Base-by-base conservation (phyloP, 306 rosid species). In the Nissolia schottii region DNA sequence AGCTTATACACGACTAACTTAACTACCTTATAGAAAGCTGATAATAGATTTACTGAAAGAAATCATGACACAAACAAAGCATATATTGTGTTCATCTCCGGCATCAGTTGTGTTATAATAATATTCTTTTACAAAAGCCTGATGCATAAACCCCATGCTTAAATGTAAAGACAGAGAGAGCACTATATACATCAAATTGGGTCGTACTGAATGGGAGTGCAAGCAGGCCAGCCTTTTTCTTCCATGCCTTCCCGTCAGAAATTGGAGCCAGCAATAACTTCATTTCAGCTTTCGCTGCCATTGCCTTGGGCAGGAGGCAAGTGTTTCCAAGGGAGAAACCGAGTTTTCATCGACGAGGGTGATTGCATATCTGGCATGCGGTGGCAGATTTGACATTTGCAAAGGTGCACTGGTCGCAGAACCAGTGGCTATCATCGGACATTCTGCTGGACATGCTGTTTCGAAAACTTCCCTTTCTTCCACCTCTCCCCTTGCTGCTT, bases 401-500 rank as follows among this genome's bases (percentile, higher is more conserved):
- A 62, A 28, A 71, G 49, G 89, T 71, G 67, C 86, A 85, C 6
- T 79, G 80, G 2, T 79, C 89, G 12, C 84, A 82, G 29, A 8
- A 38, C 86, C 86, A 85, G 61, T 40, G 70, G 41, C 4, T 46
- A 49, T 76, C 82, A 31, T 79, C 89, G 67, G 50, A 6, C 48
- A 18, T 62, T 79, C 69, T 77, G 70, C 46, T 62, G 19, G 80
- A 70, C 75, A 57, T 34, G 68, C 73, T 72, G 24, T 20, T 48
- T 71, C 75, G 86, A 2, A 66, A 27, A 49, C 66, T 23, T 64
- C 74, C 84, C 64, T 81, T 85, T 37, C 78, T 85, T 50, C 82
- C 86, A 15, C 70, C 60, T 81, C 69, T 79, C 24, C 80, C 89
- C 80, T 76, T 82, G 58, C 82, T 79, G 73, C 84, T 79, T 35